A percentile compares a stretch with the other conserved stretches of the same genome.
phyloP scores from a whole-genome alignment of 1,284 basidiomycete species.

The Microbotryum saponariae region DNA sequence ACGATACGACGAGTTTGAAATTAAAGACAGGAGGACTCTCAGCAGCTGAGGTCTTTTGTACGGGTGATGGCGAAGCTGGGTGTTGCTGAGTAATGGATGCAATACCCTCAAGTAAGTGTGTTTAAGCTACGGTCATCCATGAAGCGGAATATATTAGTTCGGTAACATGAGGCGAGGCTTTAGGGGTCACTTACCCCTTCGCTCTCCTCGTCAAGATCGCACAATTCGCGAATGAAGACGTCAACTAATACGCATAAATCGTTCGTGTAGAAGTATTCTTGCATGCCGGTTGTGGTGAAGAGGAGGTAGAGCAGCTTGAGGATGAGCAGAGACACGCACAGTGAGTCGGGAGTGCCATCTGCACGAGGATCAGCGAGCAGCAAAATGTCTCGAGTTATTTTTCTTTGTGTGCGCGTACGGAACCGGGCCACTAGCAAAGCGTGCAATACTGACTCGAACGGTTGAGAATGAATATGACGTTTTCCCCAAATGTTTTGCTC shows the following conservation, averaged over 20 bases:
- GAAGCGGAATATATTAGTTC: not conserved
- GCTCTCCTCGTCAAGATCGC: constrained; percentile 83
- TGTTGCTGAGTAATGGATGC: constrained; percentile 88
- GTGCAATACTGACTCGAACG: constrained; percentile 61
- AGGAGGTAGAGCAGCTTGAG: constrained; percentile 91
- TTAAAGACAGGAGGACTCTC: constrained; percentile 68
- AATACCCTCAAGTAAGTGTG: constrained; percentile 96
- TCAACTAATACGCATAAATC: constrained; percentile 93
- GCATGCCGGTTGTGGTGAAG: constrained; percentile 85
- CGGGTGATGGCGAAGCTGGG: constrained; percentile 69
- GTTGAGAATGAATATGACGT: constrained; percentile 98
- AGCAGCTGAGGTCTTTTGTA: constrained; percentile 92
- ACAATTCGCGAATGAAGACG: constrained; percentile 86
- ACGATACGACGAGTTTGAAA: constrained; percentile 64
- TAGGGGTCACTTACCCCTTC: constrained; percentile 65
- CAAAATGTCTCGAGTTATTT: not conserved
- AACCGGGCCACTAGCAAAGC: not conserved
- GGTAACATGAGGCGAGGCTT: not conserved
- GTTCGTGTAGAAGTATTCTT: constrained; percentile 97
- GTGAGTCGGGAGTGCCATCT: constrained; percentile 78
- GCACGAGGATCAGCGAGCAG: not conserved
- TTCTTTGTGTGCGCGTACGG: too few relatives aligned
- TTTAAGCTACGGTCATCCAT: constrained; percentile 55
- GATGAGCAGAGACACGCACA: constrained; percentile 89
- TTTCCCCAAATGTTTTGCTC: constrained; percentile 93